Conservation (phyloP, 2,329 filamentous ascomycete species). For the Albifimbria verrucaria region DNA sequence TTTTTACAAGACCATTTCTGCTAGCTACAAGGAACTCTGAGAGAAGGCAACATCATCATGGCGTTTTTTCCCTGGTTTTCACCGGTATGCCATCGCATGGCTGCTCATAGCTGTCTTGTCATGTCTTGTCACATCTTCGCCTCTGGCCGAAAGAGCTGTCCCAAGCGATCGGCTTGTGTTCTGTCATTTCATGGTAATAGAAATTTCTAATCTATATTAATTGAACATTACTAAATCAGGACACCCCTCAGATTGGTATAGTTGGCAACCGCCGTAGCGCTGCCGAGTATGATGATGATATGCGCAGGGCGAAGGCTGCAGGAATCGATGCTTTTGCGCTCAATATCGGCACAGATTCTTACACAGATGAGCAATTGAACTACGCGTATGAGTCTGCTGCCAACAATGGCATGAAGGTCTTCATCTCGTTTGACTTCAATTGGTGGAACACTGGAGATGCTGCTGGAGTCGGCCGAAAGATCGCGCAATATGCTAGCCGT, state of each 20-base stretch:
- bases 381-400: conserved; percentile 48
- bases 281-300: conserved; percentile 44
- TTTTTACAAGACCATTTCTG: no score
- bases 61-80: no score
- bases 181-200: conserved; percentile 39
- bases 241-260: conserved; percentile 36
- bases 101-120: no score
- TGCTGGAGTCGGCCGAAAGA: conserved; percentile 38
- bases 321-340: conserved; percentile 48
- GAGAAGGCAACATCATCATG: no score
- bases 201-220: not conserved
- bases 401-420: conserved; percentile 47
- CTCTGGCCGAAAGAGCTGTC: not conserved
- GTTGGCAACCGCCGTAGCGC: conserved; percentile 37
- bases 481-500: conserved; percentile 39
- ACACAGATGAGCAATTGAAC: conserved; percentile 42
- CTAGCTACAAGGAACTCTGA: no score
- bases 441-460: conserved; percentile 36
- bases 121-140: no score
- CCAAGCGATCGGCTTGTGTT: conserved; percentile 29
- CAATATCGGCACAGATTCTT: conserved; percentile 44
- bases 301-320: conserved; percentile 39
- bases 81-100: no score
- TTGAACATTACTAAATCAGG: not conserved
- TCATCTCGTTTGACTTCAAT: conserved; percentile 57